A percentile compares a stretch with the other conserved stretches of the same genome.
Conservation (phyloP, 345 rosid genomes). For the Pistacia vera region DNA sequence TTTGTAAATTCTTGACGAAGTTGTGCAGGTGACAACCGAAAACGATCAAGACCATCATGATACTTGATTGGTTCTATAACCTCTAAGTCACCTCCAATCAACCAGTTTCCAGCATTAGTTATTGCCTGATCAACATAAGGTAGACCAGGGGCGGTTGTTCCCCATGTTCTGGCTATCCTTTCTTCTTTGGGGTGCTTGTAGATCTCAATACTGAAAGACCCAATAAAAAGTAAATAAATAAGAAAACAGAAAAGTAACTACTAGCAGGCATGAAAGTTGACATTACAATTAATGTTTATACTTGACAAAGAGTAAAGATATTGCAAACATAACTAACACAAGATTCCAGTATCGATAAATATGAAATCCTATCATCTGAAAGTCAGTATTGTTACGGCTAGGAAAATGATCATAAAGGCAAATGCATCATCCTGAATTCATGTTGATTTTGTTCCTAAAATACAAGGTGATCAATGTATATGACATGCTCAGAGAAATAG, state of each 20-base stretch:
- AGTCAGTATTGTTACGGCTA: neutral
- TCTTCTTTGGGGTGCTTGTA: constrained; percentile 98
- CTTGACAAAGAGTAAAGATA: neutral
- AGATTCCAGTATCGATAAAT: neutral
- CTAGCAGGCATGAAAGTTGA: neutral
- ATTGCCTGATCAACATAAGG: constrained; percentile 87
- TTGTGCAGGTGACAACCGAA: constrained; percentile 82
- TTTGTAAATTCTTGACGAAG: constrained; percentile 75
- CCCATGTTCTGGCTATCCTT: constrained; percentile 97
- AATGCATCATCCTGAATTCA: neutral
- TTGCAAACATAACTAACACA: neutral
- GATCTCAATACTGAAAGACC: constrained; percentile 73
- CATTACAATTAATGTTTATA: neutral
- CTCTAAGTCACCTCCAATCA: constrained; percentile 93
- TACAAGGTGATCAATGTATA: neutral
- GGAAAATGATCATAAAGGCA: neutral
- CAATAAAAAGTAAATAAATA: constrained; percentile 17
- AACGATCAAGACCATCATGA: constrained; percentile 87
- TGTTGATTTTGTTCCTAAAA: neutral
- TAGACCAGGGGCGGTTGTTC: constrained; percentile 89
- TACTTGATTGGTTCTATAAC: constrained; percentile 88
- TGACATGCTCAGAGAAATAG: too few relatives aligned
- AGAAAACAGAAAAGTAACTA: neutral
- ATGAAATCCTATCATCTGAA: neutral
- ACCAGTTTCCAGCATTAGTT: constrained; percentile 81